phyloP scores from a whole-genome alignment of 805 yeast genomes.

The Grigorovia transvaalensis region DNA sequence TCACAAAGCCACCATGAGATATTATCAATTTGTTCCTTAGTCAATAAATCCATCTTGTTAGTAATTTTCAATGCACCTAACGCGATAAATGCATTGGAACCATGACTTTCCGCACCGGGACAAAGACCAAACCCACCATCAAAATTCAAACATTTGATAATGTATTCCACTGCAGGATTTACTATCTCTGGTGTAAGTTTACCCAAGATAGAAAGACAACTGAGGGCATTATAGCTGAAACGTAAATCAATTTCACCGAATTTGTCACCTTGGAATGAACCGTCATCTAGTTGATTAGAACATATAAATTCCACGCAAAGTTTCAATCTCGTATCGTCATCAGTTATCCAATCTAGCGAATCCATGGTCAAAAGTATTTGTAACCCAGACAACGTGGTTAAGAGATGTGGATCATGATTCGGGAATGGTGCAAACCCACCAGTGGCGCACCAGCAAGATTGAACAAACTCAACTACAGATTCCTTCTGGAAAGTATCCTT shows the following conservation, averaged over 20 bases:
- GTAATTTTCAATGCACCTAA: constrained; percentile 70
- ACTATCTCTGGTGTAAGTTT: constrained; percentile 45
- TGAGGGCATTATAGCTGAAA: constrained; percentile 75
- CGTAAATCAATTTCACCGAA: constrained; percentile 92
- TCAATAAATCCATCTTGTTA: constrained; percentile 41
- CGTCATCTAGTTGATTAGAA: constrained; percentile 34
- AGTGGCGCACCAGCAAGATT: constrained; percentile 48
- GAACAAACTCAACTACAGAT: constrained; percentile 59
- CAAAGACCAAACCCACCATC: constrained; percentile 93
- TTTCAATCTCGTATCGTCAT: constrained; percentile 19
- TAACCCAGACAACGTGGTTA: constrained; percentile 76
- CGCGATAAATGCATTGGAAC: constrained; percentile 85
- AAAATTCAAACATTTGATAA: constrained; percentile 67
- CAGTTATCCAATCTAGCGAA: constrained; percentile 37
- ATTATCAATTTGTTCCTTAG: constrained; percentile 31
- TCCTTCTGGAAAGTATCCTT: constrained; percentile 46
- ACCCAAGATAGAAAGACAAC: constrained; percentile 60
- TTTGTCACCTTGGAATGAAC: constrained; percentile 80
- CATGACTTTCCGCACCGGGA: constrained; percentile 93
- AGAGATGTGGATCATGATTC: constrained; percentile 76
- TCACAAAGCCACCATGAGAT: constrained; percentile 85
- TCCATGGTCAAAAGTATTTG: constrained; percentile 68
- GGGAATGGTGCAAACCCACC: constrained; percentile 93
- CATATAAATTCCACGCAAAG: constrained; percentile 31
- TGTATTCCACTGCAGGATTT: constrained; percentile 55